phyloP scores from a whole-genome alignment of 2,329 filamentous ascomycete species.

The Penicillium sp. region DNA sequence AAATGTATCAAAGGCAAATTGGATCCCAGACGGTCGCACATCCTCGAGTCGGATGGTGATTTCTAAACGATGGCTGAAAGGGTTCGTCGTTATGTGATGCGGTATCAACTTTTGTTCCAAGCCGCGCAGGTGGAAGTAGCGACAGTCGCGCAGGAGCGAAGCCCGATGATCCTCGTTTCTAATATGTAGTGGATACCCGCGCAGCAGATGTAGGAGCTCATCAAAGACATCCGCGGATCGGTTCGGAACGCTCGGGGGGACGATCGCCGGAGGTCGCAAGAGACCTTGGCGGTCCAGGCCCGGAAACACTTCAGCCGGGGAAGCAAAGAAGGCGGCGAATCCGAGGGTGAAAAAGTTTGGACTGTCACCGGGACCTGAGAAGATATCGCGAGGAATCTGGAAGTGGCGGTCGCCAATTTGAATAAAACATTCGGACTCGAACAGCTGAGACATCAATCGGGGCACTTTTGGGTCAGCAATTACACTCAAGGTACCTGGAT shows the following conservation, averaged over 20 bases:
- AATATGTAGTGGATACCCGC: conserved; percentile 79
- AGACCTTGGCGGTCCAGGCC: conserved; percentile 75
- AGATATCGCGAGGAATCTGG: conserved; percentile 83
- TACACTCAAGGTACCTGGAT: background rate
- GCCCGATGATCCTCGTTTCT: conserved; percentile 72
- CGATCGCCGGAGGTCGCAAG: conserved; percentile 80
- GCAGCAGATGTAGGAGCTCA: conserved; percentile 75
- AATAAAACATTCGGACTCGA: conserved; percentile 88
- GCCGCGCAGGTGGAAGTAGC: conserved; percentile 90
- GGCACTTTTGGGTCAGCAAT: conserved; percentile 60
- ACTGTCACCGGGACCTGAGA: conserved; percentile 80
- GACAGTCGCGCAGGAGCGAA: conserved; percentile 76
- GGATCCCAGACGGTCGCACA: conserved; percentile 81
- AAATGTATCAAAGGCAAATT: conserved; percentile 54
- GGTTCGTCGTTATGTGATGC: conserved; percentile 73
- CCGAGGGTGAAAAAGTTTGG: conserved; percentile 95
- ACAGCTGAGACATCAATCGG: conserved; percentile 83
- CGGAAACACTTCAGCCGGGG: conserved; percentile 76
- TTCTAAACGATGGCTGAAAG: conserved; percentile 65
- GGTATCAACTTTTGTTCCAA: conserved; percentile 84
- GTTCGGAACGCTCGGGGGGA: conserved; percentile 76
- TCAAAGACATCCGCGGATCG: conserved; percentile 80
- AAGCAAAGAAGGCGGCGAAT: conserved; percentile 82
- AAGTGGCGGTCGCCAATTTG: conserved; percentile 85
- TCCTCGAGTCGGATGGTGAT: conserved; percentile 80